These are phyloP conservation scores for Kodamaea alishanica DNA, from an alignment of 1,139 yeast species.

Conservation along the genomic window DNA sequence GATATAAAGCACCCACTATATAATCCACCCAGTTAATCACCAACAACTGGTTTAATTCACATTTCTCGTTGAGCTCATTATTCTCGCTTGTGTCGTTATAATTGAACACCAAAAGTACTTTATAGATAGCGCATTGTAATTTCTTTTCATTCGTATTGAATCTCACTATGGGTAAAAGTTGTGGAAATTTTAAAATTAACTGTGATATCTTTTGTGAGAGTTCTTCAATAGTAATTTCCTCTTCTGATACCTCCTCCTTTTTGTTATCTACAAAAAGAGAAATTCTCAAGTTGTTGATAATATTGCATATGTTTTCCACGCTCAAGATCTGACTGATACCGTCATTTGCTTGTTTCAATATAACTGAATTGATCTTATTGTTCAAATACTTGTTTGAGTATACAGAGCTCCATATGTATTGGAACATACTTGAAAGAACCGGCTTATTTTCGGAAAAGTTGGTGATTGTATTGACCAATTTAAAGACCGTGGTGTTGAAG, in stretches of 20 bases:
- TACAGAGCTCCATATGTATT: conserved; percentile 12
- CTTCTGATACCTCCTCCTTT: conserved; percentile 3
- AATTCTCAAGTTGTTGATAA: conserved; percentile 19
- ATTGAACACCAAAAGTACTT: conserved; percentile 22
- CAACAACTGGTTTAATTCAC: conserved; percentile 29
- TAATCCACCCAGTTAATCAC: conserved; percentile 31
- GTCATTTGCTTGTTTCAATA: conserved; percentile 4
- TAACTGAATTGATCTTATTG: conserved; percentile 18
- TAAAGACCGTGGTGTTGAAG: conserved; percentile 20
- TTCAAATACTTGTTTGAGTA: conserved; percentile 13
- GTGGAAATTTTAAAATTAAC: conserved; percentile 10
- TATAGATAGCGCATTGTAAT: conserved; percentile 14
- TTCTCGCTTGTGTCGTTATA: conserved; percentile 9
- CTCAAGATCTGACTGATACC: conserved; percentile 1
- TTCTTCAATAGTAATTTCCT: conserved; percentile 9
- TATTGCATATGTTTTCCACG: conserved; percentile 13
- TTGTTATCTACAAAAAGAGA: conserved; percentile 16
- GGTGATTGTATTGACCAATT: conserved; percentile 27
- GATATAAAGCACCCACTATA: conserved; percentile 26
- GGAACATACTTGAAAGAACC: conserved; percentile 17
- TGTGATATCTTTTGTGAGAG: conserved; percentile 16
- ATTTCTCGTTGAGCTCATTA: conserved; percentile 10
- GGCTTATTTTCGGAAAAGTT: conserved; percentile 30
- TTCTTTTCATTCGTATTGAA: conserved; percentile 13
- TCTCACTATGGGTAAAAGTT: conserved; percentile 7